These are phyloP conservation scores for Solanum stenotomum DNA, from an alignment of 257 asterid species.

Conservation along the genomic window DNA sequence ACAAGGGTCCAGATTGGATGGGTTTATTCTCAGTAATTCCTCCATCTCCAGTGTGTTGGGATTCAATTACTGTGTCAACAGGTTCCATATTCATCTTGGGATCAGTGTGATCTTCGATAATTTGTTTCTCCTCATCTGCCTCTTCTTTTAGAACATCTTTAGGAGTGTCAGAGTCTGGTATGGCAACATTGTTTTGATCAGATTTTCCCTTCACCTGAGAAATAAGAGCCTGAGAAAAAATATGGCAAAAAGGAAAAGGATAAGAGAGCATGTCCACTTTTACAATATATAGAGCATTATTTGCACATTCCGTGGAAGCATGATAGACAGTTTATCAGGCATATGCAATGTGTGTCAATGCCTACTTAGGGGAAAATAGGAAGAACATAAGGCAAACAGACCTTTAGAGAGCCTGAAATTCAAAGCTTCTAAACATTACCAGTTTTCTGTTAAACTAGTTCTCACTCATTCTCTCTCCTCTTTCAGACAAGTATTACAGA, in stretches of 20 bases:
- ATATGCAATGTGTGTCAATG: not conserved
- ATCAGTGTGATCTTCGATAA: slow-evolving; percentile 30
- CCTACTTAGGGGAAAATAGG: not conserved
- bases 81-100: slow-evolving; percentile 15
- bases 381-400: not conserved
- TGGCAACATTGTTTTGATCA: slow-evolving; percentile 35
- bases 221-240: slow-evolving; percentile 9
- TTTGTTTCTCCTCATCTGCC: slow-evolving; percentile 37
- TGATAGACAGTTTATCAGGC: not conserved
- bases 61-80: slow-evolving; percentile 26
- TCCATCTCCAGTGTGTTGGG: slow-evolving; percentile 27
- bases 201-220: slow-evolving; percentile 64
- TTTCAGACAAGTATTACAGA: not conserved
- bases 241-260: not conserved
- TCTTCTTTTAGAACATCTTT: slow-evolving; percentile 28
- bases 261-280: not conserved
- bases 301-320: not conserved
- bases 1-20: slow-evolving; percentile 26
- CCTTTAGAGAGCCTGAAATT: not conserved
- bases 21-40: slow-evolving; percentile 22
- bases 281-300: not conserved
- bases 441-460: not conserved
- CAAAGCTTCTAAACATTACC: not conserved
- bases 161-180: slow-evolving; percentile 42
- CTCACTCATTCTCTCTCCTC: not conserved